Evolutionary conservation across 2,329 filamentous ascomycete genomes (phyloP).

Genomic region (Ceratocystis cubensis): DNA sequence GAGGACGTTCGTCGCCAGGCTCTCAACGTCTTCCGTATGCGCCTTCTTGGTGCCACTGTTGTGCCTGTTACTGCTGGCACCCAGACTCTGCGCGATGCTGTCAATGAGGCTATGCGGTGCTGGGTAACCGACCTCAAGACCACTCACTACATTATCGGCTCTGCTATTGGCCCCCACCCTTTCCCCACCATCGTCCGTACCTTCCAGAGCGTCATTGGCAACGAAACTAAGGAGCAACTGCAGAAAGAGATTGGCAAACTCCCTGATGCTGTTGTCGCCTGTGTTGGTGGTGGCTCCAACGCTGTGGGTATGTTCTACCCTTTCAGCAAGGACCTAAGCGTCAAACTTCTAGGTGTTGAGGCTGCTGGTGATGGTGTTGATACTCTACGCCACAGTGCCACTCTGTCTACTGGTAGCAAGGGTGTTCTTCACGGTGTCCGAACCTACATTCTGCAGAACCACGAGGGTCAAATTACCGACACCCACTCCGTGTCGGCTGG

Average conservation of each 20-base stretch:
- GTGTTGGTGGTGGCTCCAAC: slow-evolving; percentile 90
- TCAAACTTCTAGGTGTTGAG: slow-evolving; percentile 87
- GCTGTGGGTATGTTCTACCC: slow-evolving; percentile 98
- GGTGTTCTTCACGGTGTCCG: slow-evolving; percentile 92
- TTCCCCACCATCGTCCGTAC: slow-evolving; percentile 96
- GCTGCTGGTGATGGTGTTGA: slow-evolving; percentile 88
- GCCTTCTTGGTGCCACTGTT: slow-evolving; percentile 83
- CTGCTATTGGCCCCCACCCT: slow-evolving; percentile 91
- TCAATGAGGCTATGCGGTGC: slow-evolving; percentile 87
- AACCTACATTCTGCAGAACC: slow-evolving; percentile 88
- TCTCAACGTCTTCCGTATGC: slow-evolving; percentile 97
- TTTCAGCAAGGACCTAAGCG: slow-evolving; percentile 70
- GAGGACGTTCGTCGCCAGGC: slow-evolving; percentile 95
- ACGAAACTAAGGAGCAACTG: slow-evolving; percentile 91
- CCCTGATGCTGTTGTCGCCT: slow-evolving; percentile 90
- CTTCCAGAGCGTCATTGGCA: slow-evolving; percentile 92
- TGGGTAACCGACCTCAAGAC: slow-evolving; percentile 91
- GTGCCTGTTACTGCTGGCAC: slow-evolving; percentile 86
- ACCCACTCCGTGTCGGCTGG: slow-evolving; percentile 96
- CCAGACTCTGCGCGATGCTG: slow-evolving; percentile 69
- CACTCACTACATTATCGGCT: slow-evolving; percentile 97
- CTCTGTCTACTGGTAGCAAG: slow-evolving; percentile 71
- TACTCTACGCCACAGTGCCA: slow-evolving; percentile 74
- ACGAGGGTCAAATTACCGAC: slow-evolving; percentile 83
- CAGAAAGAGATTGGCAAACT: slow-evolving; percentile 70